Conservation (phyloP, 139 green algal species). For the Tetradesmus lagerheimii region DNA sequence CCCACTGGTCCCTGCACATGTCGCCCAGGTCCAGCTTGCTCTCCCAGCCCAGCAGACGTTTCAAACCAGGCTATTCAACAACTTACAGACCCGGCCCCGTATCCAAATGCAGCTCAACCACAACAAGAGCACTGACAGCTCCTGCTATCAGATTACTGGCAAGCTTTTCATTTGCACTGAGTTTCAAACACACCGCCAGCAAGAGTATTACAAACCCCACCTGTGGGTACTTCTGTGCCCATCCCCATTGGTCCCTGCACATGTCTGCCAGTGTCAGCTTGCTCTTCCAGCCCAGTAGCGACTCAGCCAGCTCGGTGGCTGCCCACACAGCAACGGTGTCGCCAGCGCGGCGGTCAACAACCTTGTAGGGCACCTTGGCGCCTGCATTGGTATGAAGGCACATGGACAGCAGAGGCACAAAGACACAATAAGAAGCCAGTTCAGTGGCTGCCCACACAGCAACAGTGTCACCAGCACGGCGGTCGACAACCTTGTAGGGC, state of each 20-base stretch:
- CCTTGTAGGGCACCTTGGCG: slow-evolving; percentile 69
- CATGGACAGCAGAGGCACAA: neutral
- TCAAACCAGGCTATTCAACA: too few relatives aligned
- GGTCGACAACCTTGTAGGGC: slow-evolving; percentile 68
- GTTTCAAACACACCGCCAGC: too few relatives aligned
- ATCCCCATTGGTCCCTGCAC: slow-evolving; percentile 96
- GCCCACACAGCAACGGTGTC: slow-evolving; percentile 93
- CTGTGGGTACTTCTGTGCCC: slow-evolving; percentile 91
- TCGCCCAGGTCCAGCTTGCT: slow-evolving; percentile 87
- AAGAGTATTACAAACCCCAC: too few relatives aligned
- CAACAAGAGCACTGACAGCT: too few relatives aligned
- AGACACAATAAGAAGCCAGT: slow-evolving; percentile 57
- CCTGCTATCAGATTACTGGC: too few relatives aligned
- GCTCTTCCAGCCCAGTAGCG: slow-evolving; percentile 89
- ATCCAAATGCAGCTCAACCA: too few relatives aligned
- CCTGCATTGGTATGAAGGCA: neutral
- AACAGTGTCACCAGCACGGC: slow-evolving; percentile 84
- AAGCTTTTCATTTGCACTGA: too few relatives aligned
- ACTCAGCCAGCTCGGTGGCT: slow-evolving; percentile 84
- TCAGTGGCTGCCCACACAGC: slow-evolving; percentile 93
- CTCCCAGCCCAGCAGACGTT: slow-evolving; percentile 94
- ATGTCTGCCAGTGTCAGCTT: slow-evolving; percentile 91
- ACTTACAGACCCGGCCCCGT: too few relatives aligned
- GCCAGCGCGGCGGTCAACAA: slow-evolving; percentile 79
- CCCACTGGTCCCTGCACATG: slow-evolving; percentile 97